These are phyloP conservation scores for Coniochaeta ligniaria DNA, from an alignment of 2,329 filamentous ascomycete species.

Conservation along the genomic window DNA sequence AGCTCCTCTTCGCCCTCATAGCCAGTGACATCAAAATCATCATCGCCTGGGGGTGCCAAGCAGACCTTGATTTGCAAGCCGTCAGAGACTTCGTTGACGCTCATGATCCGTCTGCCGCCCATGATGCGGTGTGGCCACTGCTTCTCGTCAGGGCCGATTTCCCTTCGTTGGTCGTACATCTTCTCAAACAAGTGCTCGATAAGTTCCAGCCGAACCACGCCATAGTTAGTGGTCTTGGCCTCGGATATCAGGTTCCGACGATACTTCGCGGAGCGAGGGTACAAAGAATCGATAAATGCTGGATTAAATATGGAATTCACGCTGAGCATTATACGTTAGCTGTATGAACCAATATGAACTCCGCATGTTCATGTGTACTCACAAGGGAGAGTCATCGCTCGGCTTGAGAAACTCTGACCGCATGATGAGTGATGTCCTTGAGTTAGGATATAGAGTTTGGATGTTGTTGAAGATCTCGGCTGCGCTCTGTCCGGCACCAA, in stretches of 20 bases:
- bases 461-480: conserved; percentile 94
- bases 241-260: conserved; percentile 55
- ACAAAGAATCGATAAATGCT: conserved; percentile 71
- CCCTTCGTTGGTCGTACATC: conserved; percentile 78
- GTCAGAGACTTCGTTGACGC: conserved; percentile 46
- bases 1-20: conserved; percentile 42
- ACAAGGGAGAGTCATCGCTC: conserved; percentile 95
- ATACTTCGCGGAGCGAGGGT: conserved; percentile 54
- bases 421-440: conserved; percentile 71
- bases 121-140: conserved; percentile 80
- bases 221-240: conserved; percentile 86
- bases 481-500: conserved; percentile 86
- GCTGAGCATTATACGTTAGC: conserved; percentile 30
- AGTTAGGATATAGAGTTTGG: conserved; percentile 73
- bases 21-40: conserved; percentile 13
- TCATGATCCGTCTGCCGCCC: conserved; percentile 57
- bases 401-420: conserved; percentile 77
- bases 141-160: conserved; percentile 58
- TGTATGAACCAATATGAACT: not conserved
- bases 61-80: conserved; percentile 53
- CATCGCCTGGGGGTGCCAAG: conserved; percentile 28
- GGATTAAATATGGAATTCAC: conserved; percentile 98
- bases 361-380: conserved; percentile 29
- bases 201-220: conserved; percentile 83
- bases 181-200: conserved; percentile 84